Evolutionary conservation across 2,329 filamentous ascomycete genomes (phyloP).

Genomic region (Setomelanomma holmii): DNA sequence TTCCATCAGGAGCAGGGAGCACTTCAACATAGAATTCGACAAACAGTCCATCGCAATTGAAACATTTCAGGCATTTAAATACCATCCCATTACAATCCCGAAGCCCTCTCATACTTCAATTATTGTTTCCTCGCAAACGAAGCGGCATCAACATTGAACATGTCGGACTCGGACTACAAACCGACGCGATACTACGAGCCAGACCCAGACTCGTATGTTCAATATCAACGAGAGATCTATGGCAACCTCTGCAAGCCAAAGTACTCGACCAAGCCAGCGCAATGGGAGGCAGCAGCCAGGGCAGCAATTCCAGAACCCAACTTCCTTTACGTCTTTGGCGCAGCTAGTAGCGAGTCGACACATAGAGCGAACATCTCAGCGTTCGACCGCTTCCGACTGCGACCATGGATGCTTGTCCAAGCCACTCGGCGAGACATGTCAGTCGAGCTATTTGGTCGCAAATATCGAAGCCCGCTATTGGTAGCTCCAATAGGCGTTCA

Average conservation of each 20-base stretch:
- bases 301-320: conserved; percentile 45
- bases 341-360: conserved; percentile 48
- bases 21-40: too few relatives aligned
- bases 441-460: conserved; percentile 48
- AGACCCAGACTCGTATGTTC: conserved; percentile 42
- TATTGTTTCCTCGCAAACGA: not conserved
- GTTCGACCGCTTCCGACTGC: conserved; percentile 49
- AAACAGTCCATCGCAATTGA: too few relatives aligned
- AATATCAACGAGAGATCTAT: conserved; percentile 50
- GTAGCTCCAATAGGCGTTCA: conserved; percentile 76
- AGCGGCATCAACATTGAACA: not conserved
- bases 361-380: conserved; percentile 47
- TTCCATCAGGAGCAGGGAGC: too few relatives aligned
- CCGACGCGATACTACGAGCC: conserved; percentile 38
- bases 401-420: conserved; percentile 51
- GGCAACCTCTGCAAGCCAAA: conserved; percentile 44
- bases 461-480: conserved; percentile 61
- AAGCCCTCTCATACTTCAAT: not conserved
- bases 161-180: conserved; percentile 14
- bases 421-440: conserved; percentile 43
- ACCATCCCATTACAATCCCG: not conserved
- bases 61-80: too few relatives aligned
- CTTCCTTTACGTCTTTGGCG: conserved; percentile 50
- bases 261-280: conserved; percentile 50
- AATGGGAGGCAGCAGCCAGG: conserved; percentile 49